Conservation (phyloP, 1,284 basidiomycete species). For the Marasmius sp. region DNA sequence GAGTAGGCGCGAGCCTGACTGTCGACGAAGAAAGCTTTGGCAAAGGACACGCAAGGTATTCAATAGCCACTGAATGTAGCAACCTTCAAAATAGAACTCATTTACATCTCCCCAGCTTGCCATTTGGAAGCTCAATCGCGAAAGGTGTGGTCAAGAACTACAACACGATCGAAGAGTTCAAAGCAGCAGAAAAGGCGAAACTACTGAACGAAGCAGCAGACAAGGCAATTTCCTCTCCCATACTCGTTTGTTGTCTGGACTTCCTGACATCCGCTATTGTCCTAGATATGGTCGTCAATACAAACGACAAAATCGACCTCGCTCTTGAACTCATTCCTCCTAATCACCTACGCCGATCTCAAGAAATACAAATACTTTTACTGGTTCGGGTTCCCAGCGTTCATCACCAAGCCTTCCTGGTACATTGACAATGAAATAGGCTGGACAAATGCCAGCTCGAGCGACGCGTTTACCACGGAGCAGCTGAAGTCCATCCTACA, state of each 20-base stretch:
- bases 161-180: conserved; percentile 98
- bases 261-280: not conserved
- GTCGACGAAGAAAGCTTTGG: conserved; percentile 14
- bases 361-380: conserved; percentile 98
- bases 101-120: conserved; percentile 28
- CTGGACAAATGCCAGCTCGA: conserved; percentile 47
- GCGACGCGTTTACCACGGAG: conserved; percentile 26
- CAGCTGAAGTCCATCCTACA: conserved; percentile 44
- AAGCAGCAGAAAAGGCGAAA: conserved; percentile 82
- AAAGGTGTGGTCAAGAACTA: conserved; percentile 84
- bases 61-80: not conserved
- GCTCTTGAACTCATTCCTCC: conserved; percentile 75
- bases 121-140: conserved; percentile 41
- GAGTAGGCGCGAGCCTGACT: conserved; percentile 37
- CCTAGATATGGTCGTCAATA: conserved; percentile 68
- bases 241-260: not conserved
- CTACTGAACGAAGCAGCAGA: conserved; percentile 74
- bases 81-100: too few relatives aligned
- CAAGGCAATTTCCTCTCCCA: conserved; percentile 41
- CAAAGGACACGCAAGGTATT: conserved; percentile 5
- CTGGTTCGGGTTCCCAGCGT: conserved; percentile 96
- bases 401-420: conserved; percentile 87
- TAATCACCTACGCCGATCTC: conserved; percentile 94
- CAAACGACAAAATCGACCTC: conserved; percentile 47
- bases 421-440: conserved; percentile 57